Base-by-base conservation (phyloP, 495 filamentous ascomycete genomes). In the Rhypophila decipiens region DNA sequence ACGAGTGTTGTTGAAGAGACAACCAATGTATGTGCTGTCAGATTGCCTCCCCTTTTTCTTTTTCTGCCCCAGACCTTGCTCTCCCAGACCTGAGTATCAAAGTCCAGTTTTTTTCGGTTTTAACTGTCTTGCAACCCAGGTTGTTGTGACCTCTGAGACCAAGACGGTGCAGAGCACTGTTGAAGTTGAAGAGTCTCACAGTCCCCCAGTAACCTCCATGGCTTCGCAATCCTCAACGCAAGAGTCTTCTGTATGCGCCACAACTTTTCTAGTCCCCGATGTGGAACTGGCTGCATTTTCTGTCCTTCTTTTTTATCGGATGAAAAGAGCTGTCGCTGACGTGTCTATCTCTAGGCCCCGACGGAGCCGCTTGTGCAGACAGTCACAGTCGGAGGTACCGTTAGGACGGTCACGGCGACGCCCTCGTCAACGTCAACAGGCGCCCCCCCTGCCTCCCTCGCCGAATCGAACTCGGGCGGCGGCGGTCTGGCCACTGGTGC, bases 341-440 rank as follows among this genome's bases (percentile, higher is more conserved):
- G 19, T 24, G 44, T 13, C 24, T 9, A 15, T 0, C 19, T 23
- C 7, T 33, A 22, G 21, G 54, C 27, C 21, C 7, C 24, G 37
- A 49, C 44, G 31, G 34, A 18, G 13, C 44, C 24, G 1, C 10
- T 3, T n/a, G 44, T 71, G 23, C 56, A 64, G 36, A 73, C 70
- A 11, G 63, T 75, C 15, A 75, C 69, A 0, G 64, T 63, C 3
- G 66, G 61, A 1, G 70, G 71, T 10, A 61, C 50, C 20, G 55
- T 71, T n/a, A 60, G 47, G 22, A 75, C 70, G 8, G 64, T 74
- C 19, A 68, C 69, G 0, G 62, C 66, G 24, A 57, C 52, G 11
- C 64, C 68, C 0, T 48, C 52, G n/a, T 38, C 59, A 0, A 61
- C 56, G 22, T 38, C 59, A 0, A 61, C 56, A 24, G 49, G 46